These are phyloP conservation scores for Starmerella lactis-condensi DNA, from an alignment of 805 yeast genomes.

Conservation along the genomic window DNA sequence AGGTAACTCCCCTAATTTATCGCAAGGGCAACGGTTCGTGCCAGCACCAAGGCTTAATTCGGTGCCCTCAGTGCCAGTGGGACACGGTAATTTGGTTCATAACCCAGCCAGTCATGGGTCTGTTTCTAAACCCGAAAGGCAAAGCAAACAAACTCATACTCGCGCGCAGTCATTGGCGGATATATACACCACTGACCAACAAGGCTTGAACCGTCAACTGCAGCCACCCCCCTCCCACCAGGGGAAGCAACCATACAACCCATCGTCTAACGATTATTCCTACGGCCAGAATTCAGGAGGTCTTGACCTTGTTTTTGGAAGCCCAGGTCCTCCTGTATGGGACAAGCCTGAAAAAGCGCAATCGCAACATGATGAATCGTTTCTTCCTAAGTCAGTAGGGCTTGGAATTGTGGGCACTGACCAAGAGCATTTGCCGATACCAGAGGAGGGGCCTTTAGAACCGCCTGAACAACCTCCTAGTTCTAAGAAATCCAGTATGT, in stretches of 20 bases:
- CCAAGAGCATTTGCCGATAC: too few relatives aligned
- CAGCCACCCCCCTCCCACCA: background rate
- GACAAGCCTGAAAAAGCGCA: background rate
- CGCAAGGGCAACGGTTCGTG: too few relatives aligned
- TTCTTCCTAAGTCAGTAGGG: too few relatives aligned
- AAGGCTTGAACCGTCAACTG: too few relatives aligned
- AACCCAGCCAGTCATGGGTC: background rate
- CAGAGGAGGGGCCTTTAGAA: too few relatives aligned
- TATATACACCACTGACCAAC: too few relatives aligned
- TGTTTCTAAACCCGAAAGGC: background rate
- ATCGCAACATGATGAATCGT: too few relatives aligned
- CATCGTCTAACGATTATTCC: background rate
- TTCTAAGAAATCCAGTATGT: too few relatives aligned
- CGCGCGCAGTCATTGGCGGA: background rate
- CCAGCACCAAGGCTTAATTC: too few relatives aligned
- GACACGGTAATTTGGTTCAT: too few relatives aligned
- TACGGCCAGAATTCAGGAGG: background rate
- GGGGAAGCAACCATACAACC: background rate
- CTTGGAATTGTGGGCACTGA: too few relatives aligned
- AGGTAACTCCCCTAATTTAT: constrained; percentile 4
- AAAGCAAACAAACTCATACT: background rate
- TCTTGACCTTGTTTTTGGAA: background rate
- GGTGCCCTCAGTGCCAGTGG: background rate
- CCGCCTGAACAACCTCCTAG: too few relatives aligned
- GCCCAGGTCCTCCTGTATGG: constrained; percentile 2